A percentile compares a stretch with the other conserved stretches of the same genome.
Evolutionary conservation across 768 basidiomycete species (phyloP).

Genomic region (Kwoniella sp.): DNA sequence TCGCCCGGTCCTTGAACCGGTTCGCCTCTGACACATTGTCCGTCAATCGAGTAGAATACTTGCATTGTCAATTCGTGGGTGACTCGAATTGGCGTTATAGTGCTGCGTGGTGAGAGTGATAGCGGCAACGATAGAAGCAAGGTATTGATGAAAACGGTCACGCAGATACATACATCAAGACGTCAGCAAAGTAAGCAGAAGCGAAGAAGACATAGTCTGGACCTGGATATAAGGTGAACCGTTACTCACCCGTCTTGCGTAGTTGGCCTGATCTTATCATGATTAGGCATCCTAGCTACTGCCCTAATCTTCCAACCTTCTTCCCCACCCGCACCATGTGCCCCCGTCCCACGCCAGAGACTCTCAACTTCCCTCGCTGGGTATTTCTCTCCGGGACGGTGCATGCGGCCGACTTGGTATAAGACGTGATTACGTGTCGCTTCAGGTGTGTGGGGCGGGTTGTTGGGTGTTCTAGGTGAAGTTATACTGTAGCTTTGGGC

Average conservation of each 20-base stretch:
- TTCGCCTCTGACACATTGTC: conserved; percentile 30
- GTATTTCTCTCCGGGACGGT: conserved; percentile 33
- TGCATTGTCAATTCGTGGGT: conserved; percentile 44
- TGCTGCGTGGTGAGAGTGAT: too few species aligned
- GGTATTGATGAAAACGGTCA: too few species aligned
- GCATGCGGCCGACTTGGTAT: conserved; percentile 38
- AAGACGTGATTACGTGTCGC: conserved; percentile 34
- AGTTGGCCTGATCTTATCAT: conserved; percentile 48
- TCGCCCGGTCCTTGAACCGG: conserved; percentile 48
- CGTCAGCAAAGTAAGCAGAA: too few species aligned
- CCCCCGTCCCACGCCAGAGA: conserved; percentile 44
- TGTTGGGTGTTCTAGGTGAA: conserved; percentile 46
- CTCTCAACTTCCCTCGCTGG: conserved; percentile 31
- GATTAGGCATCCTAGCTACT: conserved; percentile 46
- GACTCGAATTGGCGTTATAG: conserved; percentile 53
- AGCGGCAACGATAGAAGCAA: neutral
- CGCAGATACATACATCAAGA: too few species aligned
- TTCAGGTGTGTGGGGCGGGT: conserved; percentile 33
- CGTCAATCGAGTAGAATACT: conserved; percentile 52
- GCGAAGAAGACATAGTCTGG: too few species aligned
- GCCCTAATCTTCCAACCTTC: conserved; percentile 44
- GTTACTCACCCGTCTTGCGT: conserved; percentile 47
- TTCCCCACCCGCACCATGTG: conserved; percentile 25
- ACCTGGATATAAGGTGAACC: neutral
- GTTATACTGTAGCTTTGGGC: conserved; percentile 41